A percentile compares a stretch with the other conserved stretches of the same genome.
These are phyloP conservation scores for Tulasnella sp. DNA, from an alignment of 768 basidiomycete genomes.

Conservation along the genomic window DNA sequence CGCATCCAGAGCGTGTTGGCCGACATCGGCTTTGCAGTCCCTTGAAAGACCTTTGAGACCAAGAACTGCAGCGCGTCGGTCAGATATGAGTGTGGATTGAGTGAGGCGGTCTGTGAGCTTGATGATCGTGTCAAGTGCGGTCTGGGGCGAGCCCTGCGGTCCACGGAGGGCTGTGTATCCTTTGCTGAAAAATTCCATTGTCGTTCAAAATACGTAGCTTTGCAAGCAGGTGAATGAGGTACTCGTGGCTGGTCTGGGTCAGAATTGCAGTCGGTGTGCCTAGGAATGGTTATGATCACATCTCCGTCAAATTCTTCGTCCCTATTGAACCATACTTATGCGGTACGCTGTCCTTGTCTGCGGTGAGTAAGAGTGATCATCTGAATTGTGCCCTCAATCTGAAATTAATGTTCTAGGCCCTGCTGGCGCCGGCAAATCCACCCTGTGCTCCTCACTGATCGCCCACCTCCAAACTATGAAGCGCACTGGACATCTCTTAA, in stretches of 20 bases:
- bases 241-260: not conserved
- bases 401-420: constrained; percentile 49
- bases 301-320: no score
- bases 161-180: constrained; percentile 79
- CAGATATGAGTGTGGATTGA: constrained; percentile 79
- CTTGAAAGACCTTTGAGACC: constrained; percentile 85
- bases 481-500: constrained; percentile 83
- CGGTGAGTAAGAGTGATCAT: constrained; percentile 1
- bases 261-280: not conserved
- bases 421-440: constrained; percentile 95
- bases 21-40: constrained; percentile 86
- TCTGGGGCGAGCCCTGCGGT: constrained; percentile 73
- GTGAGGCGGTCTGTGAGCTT: constrained; percentile 83
- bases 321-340: constrained; percentile 34
- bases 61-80: constrained; percentile 86
- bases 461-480: constrained; percentile 78
- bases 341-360: constrained; percentile 73
- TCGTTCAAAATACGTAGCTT: no score
- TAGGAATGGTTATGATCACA: not conserved
- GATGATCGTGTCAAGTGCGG: constrained; percentile 71
- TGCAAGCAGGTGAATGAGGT: not conserved
- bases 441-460: constrained; percentile 78
- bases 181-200: constrained; percentile 76
- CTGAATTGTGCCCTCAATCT: not conserved
- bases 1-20: constrained; percentile 60